Conservation (phyloP, 1,284 basidiomycete genomes). For the Cutaneotrichosporon arboriforme region DNA sequence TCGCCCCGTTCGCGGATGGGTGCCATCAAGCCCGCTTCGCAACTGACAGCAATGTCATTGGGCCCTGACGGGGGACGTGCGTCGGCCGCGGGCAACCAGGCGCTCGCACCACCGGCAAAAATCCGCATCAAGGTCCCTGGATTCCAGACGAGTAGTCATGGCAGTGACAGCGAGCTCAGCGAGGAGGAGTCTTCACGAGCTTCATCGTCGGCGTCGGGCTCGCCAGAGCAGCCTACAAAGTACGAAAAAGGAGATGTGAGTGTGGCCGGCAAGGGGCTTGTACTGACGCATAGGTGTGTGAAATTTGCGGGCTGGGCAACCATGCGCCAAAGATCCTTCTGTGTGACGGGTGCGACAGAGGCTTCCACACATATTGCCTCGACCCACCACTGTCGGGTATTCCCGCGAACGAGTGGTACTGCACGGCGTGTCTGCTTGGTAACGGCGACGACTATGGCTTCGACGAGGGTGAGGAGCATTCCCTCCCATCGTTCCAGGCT, state of each 20-base stretch:
- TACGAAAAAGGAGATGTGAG: conserved; percentile 47
- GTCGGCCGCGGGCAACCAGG: neutral
- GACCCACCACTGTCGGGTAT: conserved; percentile 79
- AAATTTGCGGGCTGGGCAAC: conserved; percentile 84
- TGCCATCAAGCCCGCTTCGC: neutral
- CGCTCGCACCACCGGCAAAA: conserved; percentile 6
- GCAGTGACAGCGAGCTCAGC: conserved; percentile 41
- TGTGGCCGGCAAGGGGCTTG: neutral
- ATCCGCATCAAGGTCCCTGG: conserved; percentile 35
- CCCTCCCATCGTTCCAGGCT: conserved; percentile 83
- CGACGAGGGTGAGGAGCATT: conserved; percentile 96
- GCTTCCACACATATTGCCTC: conserved; percentile 91
- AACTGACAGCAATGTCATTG: conserved; percentile 14
- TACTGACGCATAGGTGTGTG: conserved; percentile 59
- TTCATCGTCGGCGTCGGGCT: neutral
- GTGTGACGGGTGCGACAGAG: conserved; percentile 95
- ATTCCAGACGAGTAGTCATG: conserved; percentile 29
- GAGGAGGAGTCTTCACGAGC: conserved; percentile 30
- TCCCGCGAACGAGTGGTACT: conserved; percentile 88
- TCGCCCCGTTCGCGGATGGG: conserved; percentile 11
- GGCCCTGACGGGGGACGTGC: conserved; percentile 4
- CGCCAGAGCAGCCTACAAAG: conserved; percentile 16
- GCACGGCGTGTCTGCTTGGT: conserved; percentile 82
- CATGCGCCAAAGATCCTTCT: conserved; percentile 84
- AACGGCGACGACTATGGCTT: conserved; percentile 99